Evolutionary conservation across 306 rosid genomes (phyloP).

Genomic region (Urtica urens): DNA sequence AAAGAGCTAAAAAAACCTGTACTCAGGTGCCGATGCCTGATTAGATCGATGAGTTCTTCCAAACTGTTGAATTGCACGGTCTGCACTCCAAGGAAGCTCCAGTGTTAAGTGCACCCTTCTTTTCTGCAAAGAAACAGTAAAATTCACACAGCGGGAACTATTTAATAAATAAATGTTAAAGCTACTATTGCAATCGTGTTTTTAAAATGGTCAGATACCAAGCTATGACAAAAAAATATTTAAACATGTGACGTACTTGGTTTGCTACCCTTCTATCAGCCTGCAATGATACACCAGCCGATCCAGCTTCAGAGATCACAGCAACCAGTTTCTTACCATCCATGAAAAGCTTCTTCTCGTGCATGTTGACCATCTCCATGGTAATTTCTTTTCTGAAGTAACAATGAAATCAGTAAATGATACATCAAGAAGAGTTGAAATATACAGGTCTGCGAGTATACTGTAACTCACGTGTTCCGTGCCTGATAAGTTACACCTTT

Average conservation of each 20-base stretch:
- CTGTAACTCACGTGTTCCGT: slow-evolving; percentile 82
- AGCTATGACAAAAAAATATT: slow-evolving; percentile 4
- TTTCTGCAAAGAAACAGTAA: slow-evolving; percentile 42
- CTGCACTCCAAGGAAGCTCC: slow-evolving; percentile 99
- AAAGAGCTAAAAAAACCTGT: slow-evolving; percentile 33
- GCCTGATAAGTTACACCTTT: slow-evolving; percentile 96
- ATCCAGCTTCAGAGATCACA: slow-evolving; percentile 97
- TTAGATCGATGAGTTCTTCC: slow-evolving; percentile 99
- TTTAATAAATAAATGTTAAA: not conserved
- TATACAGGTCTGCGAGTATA: slow-evolving; percentile 3
- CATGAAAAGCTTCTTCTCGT: slow-evolving; percentile 96
- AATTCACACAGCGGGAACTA: slow-evolving; percentile 3
- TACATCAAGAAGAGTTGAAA: slow-evolving; percentile 1
- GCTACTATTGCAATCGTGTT: not conserved
- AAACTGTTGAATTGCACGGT: slow-evolving; percentile 96
- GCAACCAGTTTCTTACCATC: slow-evolving; percentile 91
- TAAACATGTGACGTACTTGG: slow-evolving; percentile 44
- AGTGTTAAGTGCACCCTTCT: slow-evolving; percentile 94
- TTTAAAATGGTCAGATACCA: slow-evolving; percentile 11
- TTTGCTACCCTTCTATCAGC: slow-evolving; percentile 88
- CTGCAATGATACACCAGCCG: slow-evolving; percentile 97
- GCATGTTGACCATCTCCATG: slow-evolving; percentile 99
- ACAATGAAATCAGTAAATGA: slow-evolving; percentile 12
- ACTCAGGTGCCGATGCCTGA: slow-evolving; percentile 97
- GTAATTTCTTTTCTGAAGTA: slow-evolving; percentile 72